These are phyloP conservation scores for Diaporthe citriasiana DNA, from an alignment of 2,329 filamentous ascomycete species.

Conservation along the genomic window DNA sequence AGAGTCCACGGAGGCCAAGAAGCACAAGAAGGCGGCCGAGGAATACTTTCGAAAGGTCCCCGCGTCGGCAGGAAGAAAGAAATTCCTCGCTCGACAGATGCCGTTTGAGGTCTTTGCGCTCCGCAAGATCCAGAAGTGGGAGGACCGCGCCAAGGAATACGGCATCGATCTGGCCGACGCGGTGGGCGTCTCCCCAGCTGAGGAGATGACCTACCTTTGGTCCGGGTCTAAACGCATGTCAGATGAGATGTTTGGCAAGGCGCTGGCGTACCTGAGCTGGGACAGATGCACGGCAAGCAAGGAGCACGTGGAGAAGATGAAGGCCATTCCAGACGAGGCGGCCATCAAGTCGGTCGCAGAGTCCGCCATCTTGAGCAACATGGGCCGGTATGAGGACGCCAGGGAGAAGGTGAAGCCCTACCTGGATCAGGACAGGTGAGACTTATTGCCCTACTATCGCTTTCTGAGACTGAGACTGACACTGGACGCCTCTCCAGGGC, in stretches of 20 bases:
- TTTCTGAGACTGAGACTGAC: constrained; percentile 23
- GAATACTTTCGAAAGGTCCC: constrained; percentile 80
- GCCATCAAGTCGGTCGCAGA: constrained; percentile 77
- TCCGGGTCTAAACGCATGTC: constrained; percentile 89
- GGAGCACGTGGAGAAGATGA: constrained; percentile 60
- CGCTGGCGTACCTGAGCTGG: constrained; percentile 75
- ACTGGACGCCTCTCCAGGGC: constrained; percentile 56
- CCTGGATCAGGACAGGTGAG: constrained; percentile 73
- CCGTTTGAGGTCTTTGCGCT: constrained; percentile 90
- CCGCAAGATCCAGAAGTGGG: constrained; percentile 91
- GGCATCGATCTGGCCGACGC: constrained; percentile 82
- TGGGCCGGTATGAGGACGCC: constrained; percentile 75
- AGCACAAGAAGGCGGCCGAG: constrained; percentile 75
- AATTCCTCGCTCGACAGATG: constrained; percentile 88
- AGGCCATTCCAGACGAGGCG: constrained; percentile 69
- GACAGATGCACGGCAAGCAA: constrained; percentile 67
- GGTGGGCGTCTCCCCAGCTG: constrained; percentile 82
- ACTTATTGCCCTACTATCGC: constrained; percentile 12
- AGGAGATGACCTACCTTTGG: constrained; percentile 97
- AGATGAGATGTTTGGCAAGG: constrained; percentile 72
- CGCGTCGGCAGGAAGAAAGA: constrained; percentile 84
- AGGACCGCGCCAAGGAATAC: constrained; percentile 78
- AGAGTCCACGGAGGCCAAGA: constrained; percentile 59
- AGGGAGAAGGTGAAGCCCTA: constrained; percentile 75
- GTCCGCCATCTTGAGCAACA: constrained; percentile 74